These are phyloP conservation scores for Citrus glauca DNA, from an alignment of 345 rosid genomes.

Conservation along the genomic window DNA sequence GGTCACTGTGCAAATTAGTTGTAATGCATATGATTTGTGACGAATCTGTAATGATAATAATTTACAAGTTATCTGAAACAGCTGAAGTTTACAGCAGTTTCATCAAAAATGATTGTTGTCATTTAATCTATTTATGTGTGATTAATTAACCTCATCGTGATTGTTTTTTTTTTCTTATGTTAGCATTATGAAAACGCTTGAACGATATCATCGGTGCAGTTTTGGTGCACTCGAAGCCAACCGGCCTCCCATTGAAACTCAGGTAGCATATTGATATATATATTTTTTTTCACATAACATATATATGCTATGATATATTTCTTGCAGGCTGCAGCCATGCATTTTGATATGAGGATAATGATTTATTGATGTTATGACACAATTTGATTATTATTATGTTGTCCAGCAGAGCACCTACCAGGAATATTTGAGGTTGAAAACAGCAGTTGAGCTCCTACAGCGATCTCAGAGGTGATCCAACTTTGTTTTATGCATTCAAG, in stretches of 20 bases:
- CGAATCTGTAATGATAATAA: too few species aligned
- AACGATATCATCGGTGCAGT: constrained; percentile 46
- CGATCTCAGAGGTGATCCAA: constrained; percentile 42
- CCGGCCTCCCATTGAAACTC: constrained; percentile 26
- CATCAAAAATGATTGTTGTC: background rate
- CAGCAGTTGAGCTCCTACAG: constrained; percentile 51
- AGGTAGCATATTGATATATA: constrained; percentile 22
- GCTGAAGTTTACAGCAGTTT: background rate
- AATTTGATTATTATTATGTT: too few species aligned
- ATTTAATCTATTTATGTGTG: background rate
- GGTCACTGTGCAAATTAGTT: too few species aligned
- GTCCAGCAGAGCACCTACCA: constrained; percentile 44
- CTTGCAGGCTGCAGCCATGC: background rate
- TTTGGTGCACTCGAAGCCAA: constrained; percentile 34
- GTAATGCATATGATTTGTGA: too few species aligned
- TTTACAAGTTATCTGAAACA: background rate
- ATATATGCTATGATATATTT: too few species aligned
- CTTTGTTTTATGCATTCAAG: background rate
- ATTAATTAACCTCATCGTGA: background rate
- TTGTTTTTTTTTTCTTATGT: background rate
- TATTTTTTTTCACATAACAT: background rate
- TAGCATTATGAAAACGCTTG: constrained; percentile 48
- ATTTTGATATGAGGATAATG: too few species aligned
- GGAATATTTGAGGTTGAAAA: constrained; percentile 55
- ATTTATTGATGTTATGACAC: too few species aligned